phyloP scores from a whole-genome alignment of 2,329 filamentous ascomycete species.

The Talaromyces rugulosus region DNA sequence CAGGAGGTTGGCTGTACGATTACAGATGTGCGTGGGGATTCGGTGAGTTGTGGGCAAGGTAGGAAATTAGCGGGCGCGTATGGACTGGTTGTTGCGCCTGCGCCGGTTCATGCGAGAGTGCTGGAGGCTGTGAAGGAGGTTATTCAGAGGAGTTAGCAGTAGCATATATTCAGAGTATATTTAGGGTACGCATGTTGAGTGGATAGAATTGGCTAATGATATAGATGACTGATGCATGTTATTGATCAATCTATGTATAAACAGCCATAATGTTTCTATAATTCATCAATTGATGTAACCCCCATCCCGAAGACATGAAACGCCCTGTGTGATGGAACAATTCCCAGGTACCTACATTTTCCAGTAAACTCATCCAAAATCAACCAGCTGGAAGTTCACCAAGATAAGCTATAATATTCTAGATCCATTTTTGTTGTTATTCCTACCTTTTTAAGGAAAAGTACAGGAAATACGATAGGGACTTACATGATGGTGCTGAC shows the following conservation, averaged over 20 bases:
- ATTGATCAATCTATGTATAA: too few species aligned
- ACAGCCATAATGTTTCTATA: not conserved
- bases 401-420: too few species aligned
- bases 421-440: too few species aligned
- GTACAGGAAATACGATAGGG: too few species aligned
- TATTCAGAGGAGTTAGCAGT: not conserved
- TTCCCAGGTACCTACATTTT: too few species aligned
- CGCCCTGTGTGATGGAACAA: too few species aligned
- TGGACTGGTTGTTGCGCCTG: conserved; percentile 40
- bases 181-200: too few species aligned
- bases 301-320: too few species aligned
- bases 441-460: too few species aligned
- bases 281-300: not conserved
- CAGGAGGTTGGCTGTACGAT: conserved; percentile 49
- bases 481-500: too few species aligned
- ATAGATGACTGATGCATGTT: not conserved
- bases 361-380: too few species aligned
- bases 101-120: conserved; percentile 29
- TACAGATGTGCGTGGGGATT: conserved; percentile 48
- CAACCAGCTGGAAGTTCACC: too few species aligned
- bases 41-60: conserved; percentile 46
- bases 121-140: conserved; percentile 25
- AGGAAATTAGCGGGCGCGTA: conserved; percentile 34
- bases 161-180: not conserved
- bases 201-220: not conserved